Percentiles rank a stretch among this genome's conserved stretches.
These are phyloP conservation scores for Vitis hybrid DNA, from an alignment of 177 flowering plant genomes.

Conservation along the genomic window DNA sequence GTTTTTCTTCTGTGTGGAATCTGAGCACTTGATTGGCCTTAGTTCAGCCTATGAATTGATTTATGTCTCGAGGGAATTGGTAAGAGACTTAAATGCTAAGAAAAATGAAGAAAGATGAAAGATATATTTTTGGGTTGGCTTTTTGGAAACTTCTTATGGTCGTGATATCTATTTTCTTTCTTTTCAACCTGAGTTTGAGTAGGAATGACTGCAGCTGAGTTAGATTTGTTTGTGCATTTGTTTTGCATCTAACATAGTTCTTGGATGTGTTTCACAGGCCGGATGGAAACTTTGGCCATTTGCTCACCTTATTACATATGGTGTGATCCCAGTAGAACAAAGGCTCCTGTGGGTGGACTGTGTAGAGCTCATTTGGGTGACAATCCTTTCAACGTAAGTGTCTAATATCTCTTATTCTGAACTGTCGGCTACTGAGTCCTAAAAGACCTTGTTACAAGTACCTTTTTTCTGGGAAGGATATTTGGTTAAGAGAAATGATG, in stretches of 20 bases:
- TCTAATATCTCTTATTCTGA: background rate
- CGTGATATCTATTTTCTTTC: background rate
- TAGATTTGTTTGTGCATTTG: background rate
- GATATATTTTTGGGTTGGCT: background rate
- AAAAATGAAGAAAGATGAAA: background rate
- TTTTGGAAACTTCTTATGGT: background rate
- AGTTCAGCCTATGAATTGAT: too few relatives aligned
- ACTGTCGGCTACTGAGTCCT: background rate
- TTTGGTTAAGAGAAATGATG: too few relatives aligned
- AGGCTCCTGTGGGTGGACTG: conserved; percentile 98
- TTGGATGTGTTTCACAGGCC: conserved; percentile 53
- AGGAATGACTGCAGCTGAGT: background rate
- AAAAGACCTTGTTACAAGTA: background rate
- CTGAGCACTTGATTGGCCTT: too few relatives aligned
- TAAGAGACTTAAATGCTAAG: too few relatives aligned
- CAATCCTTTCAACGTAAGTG: conserved; percentile 92
- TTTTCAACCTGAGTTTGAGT: background rate
- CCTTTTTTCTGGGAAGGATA: too few relatives aligned
- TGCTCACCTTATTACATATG: conserved; percentile 92
- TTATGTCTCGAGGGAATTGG: too few relatives aligned
- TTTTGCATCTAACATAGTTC: background rate
- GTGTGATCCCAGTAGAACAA: conserved; percentile 87
- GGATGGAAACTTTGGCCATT: conserved; percentile 99
- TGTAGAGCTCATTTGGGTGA: conserved; percentile 95
- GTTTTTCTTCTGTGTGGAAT: too few relatives aligned